These are phyloP conservation scores for Chrysoporthe puriensis DNA, from an alignment of 2,329 filamentous ascomycete species.

Conservation along the genomic window DNA sequence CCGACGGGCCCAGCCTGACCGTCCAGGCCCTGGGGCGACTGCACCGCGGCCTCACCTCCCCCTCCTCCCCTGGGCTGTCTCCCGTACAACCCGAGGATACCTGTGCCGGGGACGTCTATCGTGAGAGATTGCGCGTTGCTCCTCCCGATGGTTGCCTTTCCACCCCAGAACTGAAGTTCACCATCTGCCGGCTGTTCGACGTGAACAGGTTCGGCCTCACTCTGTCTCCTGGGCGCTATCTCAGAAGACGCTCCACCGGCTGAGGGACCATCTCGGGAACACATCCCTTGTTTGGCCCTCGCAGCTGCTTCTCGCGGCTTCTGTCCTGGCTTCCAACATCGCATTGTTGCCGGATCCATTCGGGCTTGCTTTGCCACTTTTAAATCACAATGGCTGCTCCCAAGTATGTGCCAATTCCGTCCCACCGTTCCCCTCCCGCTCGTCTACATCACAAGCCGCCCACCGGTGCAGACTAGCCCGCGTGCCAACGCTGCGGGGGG, in stretches of 20 bases:
- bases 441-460: constrained; percentile 4
- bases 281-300: constrained; percentile 3
- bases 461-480: background rate
- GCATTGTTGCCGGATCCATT: background rate
- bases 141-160: constrained; percentile 14
- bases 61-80: background rate
- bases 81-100: background rate
- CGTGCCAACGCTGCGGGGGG: background rate
- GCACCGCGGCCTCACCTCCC: background rate
- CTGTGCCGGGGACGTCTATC: background rate
- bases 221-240: background rate
- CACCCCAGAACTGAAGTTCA: background rate
- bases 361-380: background rate
- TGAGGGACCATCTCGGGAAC: background rate
- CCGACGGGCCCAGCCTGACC: background rate
- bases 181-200: constrained; percentile 1
- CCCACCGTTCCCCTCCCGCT: background rate
- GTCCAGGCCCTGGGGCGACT: background rate
- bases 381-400: constrained; percentile 19
- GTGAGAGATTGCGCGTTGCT: background rate
- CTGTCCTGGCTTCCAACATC: background rate
- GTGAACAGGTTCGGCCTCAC: background rate
- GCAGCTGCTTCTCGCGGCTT: background rate
- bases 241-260: constrained; percentile 1
- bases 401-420: constrained; percentile 9